phyloP scores from a whole-genome alignment of 1,284 basidiomycete species.

The Somion occarium region DNA sequence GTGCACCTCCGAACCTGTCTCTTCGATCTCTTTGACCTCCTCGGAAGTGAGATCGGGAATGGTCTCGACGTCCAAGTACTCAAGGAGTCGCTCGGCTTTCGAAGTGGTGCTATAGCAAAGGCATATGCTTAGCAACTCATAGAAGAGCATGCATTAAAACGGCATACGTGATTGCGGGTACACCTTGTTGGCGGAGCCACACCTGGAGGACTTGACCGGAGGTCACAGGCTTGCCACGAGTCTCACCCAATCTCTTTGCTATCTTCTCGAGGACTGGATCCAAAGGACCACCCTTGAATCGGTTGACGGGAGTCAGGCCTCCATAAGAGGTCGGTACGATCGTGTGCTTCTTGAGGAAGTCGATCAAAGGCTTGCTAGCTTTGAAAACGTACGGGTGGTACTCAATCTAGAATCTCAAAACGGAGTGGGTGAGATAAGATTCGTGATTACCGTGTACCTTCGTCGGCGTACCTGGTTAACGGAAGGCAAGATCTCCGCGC shows the following conservation, averaged over 20 bases:
- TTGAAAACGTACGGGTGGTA: conserved; percentile 77
- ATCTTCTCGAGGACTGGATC: conserved; percentile 34
- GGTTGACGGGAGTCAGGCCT: conserved; percentile 56
- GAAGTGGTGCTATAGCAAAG: conserved; percentile 52
- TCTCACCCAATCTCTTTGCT: conserved; percentile 21
- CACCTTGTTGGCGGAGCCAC: conserved; percentile 30
- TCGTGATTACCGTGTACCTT: neutral
- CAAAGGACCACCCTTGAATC: conserved; percentile 51
- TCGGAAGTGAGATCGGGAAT: conserved; percentile 54
- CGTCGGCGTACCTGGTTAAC: conserved; percentile 67
- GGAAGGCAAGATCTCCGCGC: conserved; percentile 56
- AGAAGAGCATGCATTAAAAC: neutral
- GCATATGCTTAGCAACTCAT: neutral
- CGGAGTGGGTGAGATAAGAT: neutral
- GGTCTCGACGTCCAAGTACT: conserved; percentile 54
- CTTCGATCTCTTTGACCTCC: conserved; percentile 61
- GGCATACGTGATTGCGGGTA: conserved; percentile 55
- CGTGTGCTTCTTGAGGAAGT: conserved; percentile 51
- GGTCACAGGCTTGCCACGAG: conserved; percentile 25
- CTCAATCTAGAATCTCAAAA: conserved; percentile 54
- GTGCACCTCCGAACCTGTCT: conserved; percentile 56
- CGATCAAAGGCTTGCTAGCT: conserved; percentile 48
- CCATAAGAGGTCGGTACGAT: conserved; percentile 70
- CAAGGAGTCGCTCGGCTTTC: conserved; percentile 62
- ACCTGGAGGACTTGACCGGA: conserved; percentile 32